These are phyloP conservation scores for Solanum chiquidenum DNA, from an alignment of 257 asterid genomes.

Conservation along the genomic window DNA sequence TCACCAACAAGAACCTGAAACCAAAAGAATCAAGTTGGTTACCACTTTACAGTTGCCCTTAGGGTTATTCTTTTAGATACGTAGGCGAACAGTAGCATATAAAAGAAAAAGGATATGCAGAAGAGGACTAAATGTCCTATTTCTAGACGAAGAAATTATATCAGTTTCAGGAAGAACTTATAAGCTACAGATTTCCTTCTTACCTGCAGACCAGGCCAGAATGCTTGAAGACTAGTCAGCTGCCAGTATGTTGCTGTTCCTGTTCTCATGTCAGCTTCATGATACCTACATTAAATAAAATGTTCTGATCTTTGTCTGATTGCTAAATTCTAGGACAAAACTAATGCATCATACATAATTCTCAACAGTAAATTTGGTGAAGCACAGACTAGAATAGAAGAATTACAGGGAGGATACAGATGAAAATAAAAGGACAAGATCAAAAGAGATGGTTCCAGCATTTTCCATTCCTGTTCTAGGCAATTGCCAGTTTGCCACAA, in stretches of 20 bases:
- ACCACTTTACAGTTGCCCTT: not conserved
- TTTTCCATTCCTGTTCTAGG: not conserved
- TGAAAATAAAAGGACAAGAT: not conserved
- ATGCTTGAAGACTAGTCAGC: slow-evolving; percentile 97
- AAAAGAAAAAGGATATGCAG: too few relatives aligned
- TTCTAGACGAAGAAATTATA: not conserved
- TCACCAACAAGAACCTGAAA: slow-evolving; percentile 91
- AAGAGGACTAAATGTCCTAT: not conserved
- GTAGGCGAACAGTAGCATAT: not conserved
- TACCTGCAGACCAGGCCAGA: slow-evolving; percentile 99
- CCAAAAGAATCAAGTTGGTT: slow-evolving; percentile 2
- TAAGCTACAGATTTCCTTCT: not conserved
- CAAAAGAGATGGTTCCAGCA: not conserved
- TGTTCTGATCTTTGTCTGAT: not conserved
- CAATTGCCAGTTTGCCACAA: not conserved
- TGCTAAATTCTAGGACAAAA: not conserved
- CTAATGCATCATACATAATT: not conserved
- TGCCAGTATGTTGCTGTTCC: slow-evolving; percentile 97
- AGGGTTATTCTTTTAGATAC: not conserved
- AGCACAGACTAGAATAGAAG: not conserved
- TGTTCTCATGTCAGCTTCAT: slow-evolving; percentile 98
- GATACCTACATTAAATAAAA: slow-evolving; percentile 55
- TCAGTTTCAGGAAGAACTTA: not conserved
- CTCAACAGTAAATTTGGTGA: not conserved
- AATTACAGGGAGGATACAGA: not conserved